These are phyloP conservation scores for Lachnellula subtilissima DNA, from an alignment of 2,329 filamentous ascomycete species.

Conservation along the genomic window DNA sequence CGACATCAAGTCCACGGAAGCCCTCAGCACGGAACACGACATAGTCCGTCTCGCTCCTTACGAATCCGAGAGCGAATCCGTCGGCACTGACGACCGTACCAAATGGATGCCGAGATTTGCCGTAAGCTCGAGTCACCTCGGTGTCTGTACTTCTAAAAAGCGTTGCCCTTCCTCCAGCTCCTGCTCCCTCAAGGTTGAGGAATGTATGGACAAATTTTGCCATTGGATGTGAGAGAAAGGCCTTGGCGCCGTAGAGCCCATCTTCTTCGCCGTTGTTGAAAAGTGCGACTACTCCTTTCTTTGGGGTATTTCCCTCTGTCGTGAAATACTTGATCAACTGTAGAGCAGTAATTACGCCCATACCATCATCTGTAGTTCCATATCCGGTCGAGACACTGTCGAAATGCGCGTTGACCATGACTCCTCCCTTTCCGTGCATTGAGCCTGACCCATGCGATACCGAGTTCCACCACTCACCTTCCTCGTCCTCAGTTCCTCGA, in stretches of 20 bases:
- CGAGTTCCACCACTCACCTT: conserved; percentile 67
- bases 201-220: conserved; percentile 80
- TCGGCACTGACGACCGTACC: conserved; percentile 78
- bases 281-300: conserved; percentile 74
- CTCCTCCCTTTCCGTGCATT: conserved; percentile 62
- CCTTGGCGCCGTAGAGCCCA: conserved; percentile 78
- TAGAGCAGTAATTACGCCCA: conserved; percentile 80
- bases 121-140: conserved; percentile 78
- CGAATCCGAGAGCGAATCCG: conserved; percentile 72
- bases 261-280: conserved; percentile 98
- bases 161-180: conserved; percentile 81
- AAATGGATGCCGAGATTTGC: conserved; percentile 67
- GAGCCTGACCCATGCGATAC: conserved; percentile 35
- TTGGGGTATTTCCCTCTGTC: conserved; percentile 63
- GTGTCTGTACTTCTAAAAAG: conserved; percentile 85
- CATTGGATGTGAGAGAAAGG: conserved; percentile 78
- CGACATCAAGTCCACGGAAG: conserved; percentile 83
- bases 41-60: conserved; percentile 88
- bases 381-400: conserved; percentile 84
- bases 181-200: conserved; percentile 90
- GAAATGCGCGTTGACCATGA: conserved; percentile 92
- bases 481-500: conserved; percentile 69
- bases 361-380: conserved; percentile 90
- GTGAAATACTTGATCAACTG: conserved; percentile 88
- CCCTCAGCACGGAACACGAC: conserved; percentile 75